phyloP scores from a whole-genome alignment of 805 yeast genomes.

The Kluyveromyces wickerhamii region DNA sequence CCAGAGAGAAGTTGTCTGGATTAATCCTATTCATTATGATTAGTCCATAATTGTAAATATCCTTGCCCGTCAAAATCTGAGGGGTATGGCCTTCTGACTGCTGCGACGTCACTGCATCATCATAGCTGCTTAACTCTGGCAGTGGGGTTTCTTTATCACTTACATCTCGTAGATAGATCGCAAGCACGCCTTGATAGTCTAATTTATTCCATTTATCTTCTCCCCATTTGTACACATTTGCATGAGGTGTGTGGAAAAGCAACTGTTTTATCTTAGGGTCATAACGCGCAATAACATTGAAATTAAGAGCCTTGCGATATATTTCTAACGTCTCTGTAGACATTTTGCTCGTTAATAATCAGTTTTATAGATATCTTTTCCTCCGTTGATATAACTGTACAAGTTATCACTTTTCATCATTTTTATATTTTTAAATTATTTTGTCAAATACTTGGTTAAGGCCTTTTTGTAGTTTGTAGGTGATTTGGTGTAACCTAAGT shows the following conservation, averaged over 20 bases:
- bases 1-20: slow-evolving; percentile 66
- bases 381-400: no score
- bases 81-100: slow-evolving; percentile 6
- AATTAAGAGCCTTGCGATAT: slow-evolving; percentile 60
- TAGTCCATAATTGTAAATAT: slow-evolving; percentile 55
- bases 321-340: slow-evolving; percentile 41
- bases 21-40: slow-evolving; percentile 59
- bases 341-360: no score
- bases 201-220: slow-evolving; percentile 61
- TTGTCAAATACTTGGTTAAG: no score
- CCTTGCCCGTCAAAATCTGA: slow-evolving; percentile 24
- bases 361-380: no score
- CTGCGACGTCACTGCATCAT: slow-evolving; percentile 13
- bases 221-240: slow-evolving; percentile 58
- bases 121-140: slow-evolving; percentile 22
- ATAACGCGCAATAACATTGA: slow-evolving; percentile 68
- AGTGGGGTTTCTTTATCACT: slow-evolving; percentile 18
- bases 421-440: no score
- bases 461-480: no score
- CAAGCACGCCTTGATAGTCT: slow-evolving; percentile 63
- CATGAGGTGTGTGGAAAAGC: slow-evolving; percentile 60
- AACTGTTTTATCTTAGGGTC: slow-evolving; percentile 66
- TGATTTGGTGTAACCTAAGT: no score
- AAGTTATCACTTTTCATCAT: no score
- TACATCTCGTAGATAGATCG: slow-evolving; percentile 51